Base-by-base conservation (phyloP, 2,329 filamentous ascomycete genomes). In the Scedosporium aurantiacum region DNA sequence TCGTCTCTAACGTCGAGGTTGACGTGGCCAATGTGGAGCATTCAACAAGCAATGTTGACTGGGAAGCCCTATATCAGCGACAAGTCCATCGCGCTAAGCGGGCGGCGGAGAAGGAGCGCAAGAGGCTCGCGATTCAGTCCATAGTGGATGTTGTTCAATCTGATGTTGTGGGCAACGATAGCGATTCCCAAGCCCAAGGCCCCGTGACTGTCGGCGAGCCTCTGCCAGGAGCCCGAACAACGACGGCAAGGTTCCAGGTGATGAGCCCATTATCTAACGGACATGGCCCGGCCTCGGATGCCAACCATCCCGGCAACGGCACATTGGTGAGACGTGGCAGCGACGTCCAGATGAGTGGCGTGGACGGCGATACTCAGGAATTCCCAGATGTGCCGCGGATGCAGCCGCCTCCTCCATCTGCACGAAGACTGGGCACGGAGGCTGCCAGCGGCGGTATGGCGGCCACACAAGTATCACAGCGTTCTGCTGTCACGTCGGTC, bases 1-100 rank as follows among this genome's bases (percentile, higher is more conserved):
- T 99, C 67, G 78, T 92, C 41, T 86, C 91, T 23, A 97, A 97
- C 69, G 93, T 97, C 2, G 91, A 97, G 70, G 93, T 97, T 40
- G 93, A 97, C 73, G 88, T 97, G 64, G 85, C 85, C 52, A 84
- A 83, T 56, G 86, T 97, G 62, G 87, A 91, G 68, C 78, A 79
- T 50, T 81, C 89, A 65, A 84, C 88, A 14, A 78, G 77, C 10
- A 77, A 88, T 40, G 78, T 88, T 47, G 87, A 94, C 68, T 97
- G 91, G 77, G 91, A 97, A 65, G 87, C 83, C 56, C 82, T 97
- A 2, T 92, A 94, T 71, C 76, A 83, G 58, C 81, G 89, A 57
- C 89, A 94, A 70, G 71, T 87, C 56, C 82, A 86, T 69, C 82
- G 90, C 61, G 82, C 80, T 55, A 80, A 77, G 62, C 77, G 82